Conservation (phyloP, 768 basidiomycete species). For the Lyophyllum decastes region DNA sequence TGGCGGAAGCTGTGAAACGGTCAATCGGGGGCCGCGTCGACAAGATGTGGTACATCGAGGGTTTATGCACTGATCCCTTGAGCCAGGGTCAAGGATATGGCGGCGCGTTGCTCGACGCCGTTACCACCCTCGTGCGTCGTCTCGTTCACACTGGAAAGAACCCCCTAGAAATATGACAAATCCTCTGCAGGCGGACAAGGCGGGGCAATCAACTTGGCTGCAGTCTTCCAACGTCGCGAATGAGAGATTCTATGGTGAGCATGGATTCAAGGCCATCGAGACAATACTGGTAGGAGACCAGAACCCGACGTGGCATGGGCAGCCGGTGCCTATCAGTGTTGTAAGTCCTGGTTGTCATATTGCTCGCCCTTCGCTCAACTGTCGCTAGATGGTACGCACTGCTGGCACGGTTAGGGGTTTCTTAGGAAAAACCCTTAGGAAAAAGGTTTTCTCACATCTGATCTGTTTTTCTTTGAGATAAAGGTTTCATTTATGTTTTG, state of each 20-base stretch:
- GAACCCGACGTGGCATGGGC: conserved; percentile 28
- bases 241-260: conserved; percentile 19
- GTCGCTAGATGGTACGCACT: not conserved
- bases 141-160: not conserved
- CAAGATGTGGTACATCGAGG: conserved; percentile 28
- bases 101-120: conserved; percentile 25
- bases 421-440: no score
- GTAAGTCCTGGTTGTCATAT: conserved; percentile 22
- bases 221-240: conserved; percentile 23
- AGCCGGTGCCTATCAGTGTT: conserved; percentile 26
- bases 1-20: conserved; percentile 16
- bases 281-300: conserved; percentile 23
- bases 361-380: not conserved
- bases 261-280: conserved; percentile 24
- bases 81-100: conserved; percentile 30
- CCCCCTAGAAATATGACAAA: not conserved
- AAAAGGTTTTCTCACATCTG: no score
- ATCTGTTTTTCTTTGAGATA: no score
- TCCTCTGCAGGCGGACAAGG: conserved; percentile 24
- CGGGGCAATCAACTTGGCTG: conserved; percentile 23
- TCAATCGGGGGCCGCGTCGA: conserved; percentile 20
- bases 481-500: no score
- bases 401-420: no score
- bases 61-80: conserved; percentile 25
- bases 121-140: conserved; percentile 20